Evolutionary conservation across 192 early-diverging fungal genomes (phyloP).

Genomic region (Coemansia sp.): DNA sequence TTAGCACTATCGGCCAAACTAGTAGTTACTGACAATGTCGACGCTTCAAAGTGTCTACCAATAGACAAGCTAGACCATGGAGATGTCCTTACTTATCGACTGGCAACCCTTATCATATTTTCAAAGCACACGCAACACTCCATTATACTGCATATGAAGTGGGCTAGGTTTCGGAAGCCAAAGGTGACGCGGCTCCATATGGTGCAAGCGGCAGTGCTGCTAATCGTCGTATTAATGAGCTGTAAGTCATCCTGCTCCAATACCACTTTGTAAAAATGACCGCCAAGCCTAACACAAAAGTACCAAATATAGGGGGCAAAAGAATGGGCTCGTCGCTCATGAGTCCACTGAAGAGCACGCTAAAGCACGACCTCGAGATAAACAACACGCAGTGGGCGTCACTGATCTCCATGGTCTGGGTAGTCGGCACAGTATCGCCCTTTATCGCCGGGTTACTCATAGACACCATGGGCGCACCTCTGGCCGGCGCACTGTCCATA

Average conservation of each 20-base stretch:
- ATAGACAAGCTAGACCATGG: neutral
- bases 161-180: conserved; percentile 5
- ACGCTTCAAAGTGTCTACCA: neutral
- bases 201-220: conserved; percentile 40
- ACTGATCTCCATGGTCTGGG: conserved; percentile 53
- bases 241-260: conserved; percentile 28
- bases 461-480: conserved; percentile 51
- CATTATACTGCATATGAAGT: neutral
- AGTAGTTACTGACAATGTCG: conserved; percentile 1
- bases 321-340: conserved; percentile 52
- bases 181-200: conserved; percentile 43
- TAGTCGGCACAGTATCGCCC: conserved; percentile 53
- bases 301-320: conserved; percentile 39
- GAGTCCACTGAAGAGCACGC: conserved; percentile 52
- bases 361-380: conserved; percentile 53
- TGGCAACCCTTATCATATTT: neutral
- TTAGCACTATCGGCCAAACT: conserved; percentile 2
- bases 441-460: conserved; percentile 55
- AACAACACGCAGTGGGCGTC: conserved; percentile 55
- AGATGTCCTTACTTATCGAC: neutral
- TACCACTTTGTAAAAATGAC: neutral
- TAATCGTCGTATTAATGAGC: conserved; percentile 51
- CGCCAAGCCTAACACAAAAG: neutral
- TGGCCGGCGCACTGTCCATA: conserved; percentile 42
- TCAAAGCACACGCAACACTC: neutral